A percentile compares a stretch with the other conserved stretches of the same genome.
Conservation (phyloP, 345 rosid genomes). For the Viola odorata region DNA sequence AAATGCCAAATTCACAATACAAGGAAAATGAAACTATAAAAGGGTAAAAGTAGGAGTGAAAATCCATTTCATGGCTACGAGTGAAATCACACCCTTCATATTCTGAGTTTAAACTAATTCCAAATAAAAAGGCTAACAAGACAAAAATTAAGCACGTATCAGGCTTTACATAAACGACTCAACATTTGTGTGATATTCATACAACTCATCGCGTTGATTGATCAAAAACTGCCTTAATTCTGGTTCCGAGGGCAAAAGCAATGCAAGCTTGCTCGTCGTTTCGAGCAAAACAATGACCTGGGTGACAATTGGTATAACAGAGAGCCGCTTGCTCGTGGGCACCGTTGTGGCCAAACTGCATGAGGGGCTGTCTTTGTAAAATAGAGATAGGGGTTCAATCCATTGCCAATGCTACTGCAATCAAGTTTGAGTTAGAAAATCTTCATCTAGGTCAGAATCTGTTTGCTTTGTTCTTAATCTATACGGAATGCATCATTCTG, state of each 20-base stretch:
- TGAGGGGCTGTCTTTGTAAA: conserved; percentile 3
- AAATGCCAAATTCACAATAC: no score
- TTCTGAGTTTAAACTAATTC: no score
- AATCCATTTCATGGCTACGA: no score
- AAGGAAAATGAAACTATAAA: no score
- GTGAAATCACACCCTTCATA: no score
- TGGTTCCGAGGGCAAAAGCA: neutral
- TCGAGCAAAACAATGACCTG: neutral
- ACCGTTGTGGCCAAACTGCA: conserved; percentile 12
- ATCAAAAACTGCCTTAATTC: neutral
- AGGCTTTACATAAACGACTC: neutral
- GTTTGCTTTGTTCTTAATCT: conserved; percentile 43
- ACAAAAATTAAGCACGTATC: neutral
- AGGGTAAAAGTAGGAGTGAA: no score
- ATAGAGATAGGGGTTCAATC: conserved; percentile 6
- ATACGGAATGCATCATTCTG: conserved; percentile 59
- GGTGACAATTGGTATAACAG: neutral
- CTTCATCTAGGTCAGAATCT: conserved; percentile 26
- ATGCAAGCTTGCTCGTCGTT: neutral
- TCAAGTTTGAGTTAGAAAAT: conserved; percentile 9
- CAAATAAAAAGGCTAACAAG: neutral
- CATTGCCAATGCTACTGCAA: conserved; percentile 11
- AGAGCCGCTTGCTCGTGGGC: neutral
- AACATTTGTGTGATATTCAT: neutral
- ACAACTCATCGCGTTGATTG: neutral